Percentiles rank a stretch among this genome's conserved stretches.
These are phyloP conservation scores for Thymus quinquecostatus DNA, from an alignment of 257 asterid species.

Conservation along the genomic window DNA sequence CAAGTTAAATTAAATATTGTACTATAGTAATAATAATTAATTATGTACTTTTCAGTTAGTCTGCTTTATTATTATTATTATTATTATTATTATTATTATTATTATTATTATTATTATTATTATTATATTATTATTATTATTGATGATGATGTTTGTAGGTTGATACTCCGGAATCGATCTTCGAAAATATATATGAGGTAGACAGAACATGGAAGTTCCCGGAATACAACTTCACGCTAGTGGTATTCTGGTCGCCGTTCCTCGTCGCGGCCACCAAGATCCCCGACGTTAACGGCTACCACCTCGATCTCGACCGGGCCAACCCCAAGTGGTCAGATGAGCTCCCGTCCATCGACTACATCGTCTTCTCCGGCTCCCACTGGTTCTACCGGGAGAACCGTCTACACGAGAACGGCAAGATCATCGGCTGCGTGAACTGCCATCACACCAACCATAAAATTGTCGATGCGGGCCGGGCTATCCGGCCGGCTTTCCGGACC, in stretches of 20 bases:
- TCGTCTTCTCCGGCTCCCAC: conserved; percentile 48
- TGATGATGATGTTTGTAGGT: conserved; percentile 33
- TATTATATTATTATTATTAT: too few relatives aligned
- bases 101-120: too few relatives aligned
- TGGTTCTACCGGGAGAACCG: conserved; percentile 52
- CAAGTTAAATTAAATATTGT: too few relatives aligned
- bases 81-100: too few relatives aligned
- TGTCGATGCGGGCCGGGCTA: conserved; percentile 35
- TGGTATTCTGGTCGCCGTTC: conserved; percentile 50
- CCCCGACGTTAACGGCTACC: conserved; percentile 43
- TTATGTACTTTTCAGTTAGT: too few relatives aligned
- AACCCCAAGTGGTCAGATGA: conserved; percentile 45
- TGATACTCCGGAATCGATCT: conserved; percentile 36
- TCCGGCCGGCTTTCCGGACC: conserved; percentile 41
- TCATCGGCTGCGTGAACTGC: conserved; percentile 56
- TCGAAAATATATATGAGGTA: conserved; percentile 27
- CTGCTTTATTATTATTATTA: too few relatives aligned
- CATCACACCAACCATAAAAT: conserved; percentile 16
- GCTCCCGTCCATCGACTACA: conserved; percentile 49
- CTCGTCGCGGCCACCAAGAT: conserved; percentile 41
- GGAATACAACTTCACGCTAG: conserved; percentile 42
- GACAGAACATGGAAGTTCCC: conserved; percentile 47
- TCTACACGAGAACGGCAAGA: conserved; percentile 36
- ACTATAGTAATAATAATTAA: too few relatives aligned
- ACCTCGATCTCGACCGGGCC: conserved; percentile 46